These are phyloP conservation scores for Rhizophagus sp. DNA, from an alignment of 192 early-diverging fungal species.

Conservation along the genomic window DNA sequence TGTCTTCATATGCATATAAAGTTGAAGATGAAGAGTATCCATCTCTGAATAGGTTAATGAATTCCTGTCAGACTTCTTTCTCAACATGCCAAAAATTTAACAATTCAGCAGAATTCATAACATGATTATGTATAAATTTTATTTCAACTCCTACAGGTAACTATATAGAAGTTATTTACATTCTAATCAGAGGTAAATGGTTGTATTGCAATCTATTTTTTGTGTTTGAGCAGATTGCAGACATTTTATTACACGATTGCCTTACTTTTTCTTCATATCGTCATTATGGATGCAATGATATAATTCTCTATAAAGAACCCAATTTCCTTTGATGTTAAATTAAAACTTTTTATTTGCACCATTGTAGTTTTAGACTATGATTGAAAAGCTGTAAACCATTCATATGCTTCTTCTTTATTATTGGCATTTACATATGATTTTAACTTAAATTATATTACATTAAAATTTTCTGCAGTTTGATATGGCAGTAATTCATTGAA, in stretches of 20 bases:
- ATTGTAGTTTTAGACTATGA: not conserved
- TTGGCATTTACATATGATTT: not conserved
- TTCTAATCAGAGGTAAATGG: too few species aligned
- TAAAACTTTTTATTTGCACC: not conserved
- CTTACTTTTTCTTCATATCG: not conserved
- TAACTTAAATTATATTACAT: not conserved
- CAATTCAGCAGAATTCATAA: too few species aligned
- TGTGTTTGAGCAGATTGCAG: not conserved
- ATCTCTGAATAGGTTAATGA: too few species aligned
- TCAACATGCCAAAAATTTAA: too few species aligned
- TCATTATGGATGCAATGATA: conserved; percentile 2
- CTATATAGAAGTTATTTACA: too few species aligned
- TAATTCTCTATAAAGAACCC: not conserved
- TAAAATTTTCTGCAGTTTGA: not conserved
- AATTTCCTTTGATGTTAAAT: not conserved
- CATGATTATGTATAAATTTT: too few species aligned
- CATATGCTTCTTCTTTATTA: not conserved
- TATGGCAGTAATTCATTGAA: not conserved
- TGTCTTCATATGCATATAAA: too few species aligned
- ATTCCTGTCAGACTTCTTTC: too few species aligned
- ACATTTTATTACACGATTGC: not conserved
- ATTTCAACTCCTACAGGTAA: too few species aligned
- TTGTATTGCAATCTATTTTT: not conserved
- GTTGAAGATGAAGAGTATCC: too few species aligned
- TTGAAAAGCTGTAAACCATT: too few species aligned